Evolutionary conservation across 1,139 yeast species (phyloP).

Genomic region (Groenewaldozyma sp.): DNA sequence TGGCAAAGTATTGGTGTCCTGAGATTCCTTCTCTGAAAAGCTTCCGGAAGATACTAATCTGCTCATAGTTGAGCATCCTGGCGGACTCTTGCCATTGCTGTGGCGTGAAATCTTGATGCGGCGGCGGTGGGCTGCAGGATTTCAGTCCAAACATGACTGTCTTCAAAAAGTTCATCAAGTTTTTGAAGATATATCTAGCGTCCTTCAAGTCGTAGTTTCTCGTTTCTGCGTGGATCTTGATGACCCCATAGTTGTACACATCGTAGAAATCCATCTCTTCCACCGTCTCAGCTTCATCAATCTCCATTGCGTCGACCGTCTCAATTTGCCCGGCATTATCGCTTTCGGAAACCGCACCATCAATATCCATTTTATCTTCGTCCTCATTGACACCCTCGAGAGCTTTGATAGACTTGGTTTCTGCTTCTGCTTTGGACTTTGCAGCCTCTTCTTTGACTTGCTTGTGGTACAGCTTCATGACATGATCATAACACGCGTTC

Average conservation of each 20-base stretch:
- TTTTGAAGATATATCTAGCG: constrained; percentile 79
- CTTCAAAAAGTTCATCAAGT: constrained; percentile 81
- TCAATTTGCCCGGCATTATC: too few relatives aligned
- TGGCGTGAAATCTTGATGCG: constrained; percentile 52
- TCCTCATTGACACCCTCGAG: constrained; percentile 2
- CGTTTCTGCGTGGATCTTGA: constrained; percentile 34
- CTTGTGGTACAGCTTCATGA: constrained; percentile 47
- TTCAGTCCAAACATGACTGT: constrained; percentile 86
- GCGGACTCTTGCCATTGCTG: constrained; percentile 86
- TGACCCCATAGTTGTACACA: constrained; percentile 40
- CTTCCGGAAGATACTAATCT: constrained; percentile 63
- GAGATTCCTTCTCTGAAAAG: constrained; percentile 78
- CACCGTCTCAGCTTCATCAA: constrained; percentile 15
- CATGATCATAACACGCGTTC: constrained; percentile 61
- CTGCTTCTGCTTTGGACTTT: constrained; percentile 13
- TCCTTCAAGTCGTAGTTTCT: constrained; percentile 69
- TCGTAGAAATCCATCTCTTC: constrained; percentile 38
- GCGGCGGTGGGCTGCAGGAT: constrained; percentile 81
- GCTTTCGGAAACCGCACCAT: constrained; percentile 17
- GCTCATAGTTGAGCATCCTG: constrained; percentile 72
- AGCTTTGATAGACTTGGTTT: constrained; percentile 6
- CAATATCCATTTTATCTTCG: constrained; percentile 8
- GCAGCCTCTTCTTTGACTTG: constrained; percentile 13
- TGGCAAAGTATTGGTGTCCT: constrained; percentile 69
- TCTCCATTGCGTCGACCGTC: constrained; percentile 20